These are phyloP conservation scores for Neonectria magnoliae DNA, from an alignment of 2,329 filamentous ascomycete species.

Conservation along the genomic window DNA sequence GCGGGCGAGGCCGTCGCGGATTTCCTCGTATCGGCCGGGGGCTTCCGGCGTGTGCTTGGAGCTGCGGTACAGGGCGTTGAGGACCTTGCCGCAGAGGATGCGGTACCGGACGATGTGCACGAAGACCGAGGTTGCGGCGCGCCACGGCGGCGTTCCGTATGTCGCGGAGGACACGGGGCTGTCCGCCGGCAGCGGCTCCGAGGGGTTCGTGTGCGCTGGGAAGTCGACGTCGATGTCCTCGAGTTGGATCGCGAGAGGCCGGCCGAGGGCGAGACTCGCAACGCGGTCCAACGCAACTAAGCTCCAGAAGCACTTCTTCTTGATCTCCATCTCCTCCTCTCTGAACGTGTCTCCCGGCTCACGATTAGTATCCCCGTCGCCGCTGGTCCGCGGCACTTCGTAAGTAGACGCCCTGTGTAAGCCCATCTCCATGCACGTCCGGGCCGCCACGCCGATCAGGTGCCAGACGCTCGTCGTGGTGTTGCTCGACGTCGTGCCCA, in stretches of 20 bases:
- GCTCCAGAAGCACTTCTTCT: constrained; percentile 55
- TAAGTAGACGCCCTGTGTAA: constrained; percentile 53
- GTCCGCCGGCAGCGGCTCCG: constrained; percentile 33
- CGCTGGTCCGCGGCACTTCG: constrained; percentile 10
- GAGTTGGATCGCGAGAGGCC: constrained; percentile 52
- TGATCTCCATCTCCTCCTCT: constrained; percentile 47
- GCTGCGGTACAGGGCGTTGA: constrained; percentile 48
- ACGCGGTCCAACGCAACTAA: constrained; percentile 52
- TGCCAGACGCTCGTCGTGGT: constrained; percentile 56
- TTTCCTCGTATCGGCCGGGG: constrained; percentile 26
- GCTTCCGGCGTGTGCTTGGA: constrained; percentile 27
- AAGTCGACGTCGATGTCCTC: constrained; percentile 54
- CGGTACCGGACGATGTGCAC: constrained; percentile 53
- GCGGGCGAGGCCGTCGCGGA: constrained; percentile 35
- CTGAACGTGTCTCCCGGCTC: not conserved
- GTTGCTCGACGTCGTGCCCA: constrained; percentile 52
- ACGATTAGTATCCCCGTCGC: not conserved
- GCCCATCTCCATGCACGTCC: constrained; percentile 53
- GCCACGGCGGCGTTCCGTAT: constrained; percentile 38
- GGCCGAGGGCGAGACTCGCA: constrained; percentile 50
- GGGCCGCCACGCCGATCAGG: constrained; percentile 53
- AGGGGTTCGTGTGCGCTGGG: constrained; percentile 34
- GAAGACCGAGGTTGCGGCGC: constrained; percentile 46
- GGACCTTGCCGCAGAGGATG: constrained; percentile 52
- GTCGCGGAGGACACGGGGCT: constrained; percentile 29